Evolutionary conservation across 148 eudicot genomes (phyloP).

Genomic region (Euryodendron excelsum): DNA sequence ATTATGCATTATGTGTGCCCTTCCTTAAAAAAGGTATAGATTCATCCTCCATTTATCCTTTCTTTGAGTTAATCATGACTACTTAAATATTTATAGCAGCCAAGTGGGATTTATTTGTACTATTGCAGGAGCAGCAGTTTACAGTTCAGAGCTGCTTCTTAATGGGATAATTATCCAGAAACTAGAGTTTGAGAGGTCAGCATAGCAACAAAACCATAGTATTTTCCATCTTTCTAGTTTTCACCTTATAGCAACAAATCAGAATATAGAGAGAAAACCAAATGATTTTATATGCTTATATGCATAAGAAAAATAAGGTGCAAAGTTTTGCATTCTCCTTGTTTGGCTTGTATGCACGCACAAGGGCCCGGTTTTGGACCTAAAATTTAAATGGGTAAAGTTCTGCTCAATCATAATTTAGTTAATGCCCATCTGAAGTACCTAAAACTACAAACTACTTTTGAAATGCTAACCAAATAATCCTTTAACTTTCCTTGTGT

Average conservation of each 20-base stretch:
- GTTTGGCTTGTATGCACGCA: neutral
- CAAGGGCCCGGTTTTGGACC: neutral
- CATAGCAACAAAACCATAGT: neutral
- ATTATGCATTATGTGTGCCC: slow-evolving; percentile 47
- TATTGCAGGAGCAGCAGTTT: slow-evolving; percentile 51
- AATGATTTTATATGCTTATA: neutral
- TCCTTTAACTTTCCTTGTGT: neutral
- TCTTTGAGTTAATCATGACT: neutral
- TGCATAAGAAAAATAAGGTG: neutral
- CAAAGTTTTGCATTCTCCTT: neutral
- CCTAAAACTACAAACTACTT: neutral
- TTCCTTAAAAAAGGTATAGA: slow-evolving; percentile 50
- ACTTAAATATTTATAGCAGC: neutral
- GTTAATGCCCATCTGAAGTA: neutral
- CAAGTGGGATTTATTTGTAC: neutral
- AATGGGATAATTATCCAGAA: slow-evolving; percentile 69
- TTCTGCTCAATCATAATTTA: neutral
- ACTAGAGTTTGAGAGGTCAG: slow-evolving; percentile 63
- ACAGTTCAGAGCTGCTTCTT: slow-evolving; percentile 62
- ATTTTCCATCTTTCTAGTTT: neutral
- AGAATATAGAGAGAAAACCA: neutral
- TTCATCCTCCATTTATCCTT: slow-evolving; percentile 3
- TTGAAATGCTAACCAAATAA: neutral
- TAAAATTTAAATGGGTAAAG: neutral
- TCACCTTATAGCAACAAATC: neutral